These are phyloP conservation scores for Apostasia ramifera DNA, from an alignment of 106 monocot genomes.

Conservation along the genomic window DNA sequence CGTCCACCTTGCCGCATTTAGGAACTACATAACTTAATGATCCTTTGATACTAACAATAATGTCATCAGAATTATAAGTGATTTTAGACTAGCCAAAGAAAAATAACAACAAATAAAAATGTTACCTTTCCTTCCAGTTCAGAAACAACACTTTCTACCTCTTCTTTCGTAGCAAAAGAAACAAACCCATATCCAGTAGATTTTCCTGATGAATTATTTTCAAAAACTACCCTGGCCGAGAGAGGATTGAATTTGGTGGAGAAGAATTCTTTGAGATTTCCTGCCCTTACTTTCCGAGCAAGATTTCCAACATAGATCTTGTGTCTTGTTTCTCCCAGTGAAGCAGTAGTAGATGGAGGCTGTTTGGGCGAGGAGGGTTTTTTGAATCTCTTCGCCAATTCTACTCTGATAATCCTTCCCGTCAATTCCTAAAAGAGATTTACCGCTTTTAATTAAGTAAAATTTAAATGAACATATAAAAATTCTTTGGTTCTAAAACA, in stretches of 20 bases:
- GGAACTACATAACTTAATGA: too few relatives aligned
- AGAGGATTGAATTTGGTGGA: constrained; percentile 53
- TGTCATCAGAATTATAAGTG: too few relatives aligned
- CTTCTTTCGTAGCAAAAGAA: constrained; percentile 78
- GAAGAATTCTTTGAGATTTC: constrained; percentile 65
- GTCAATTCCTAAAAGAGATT: constrained; percentile 47
- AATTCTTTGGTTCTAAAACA: too few relatives aligned
- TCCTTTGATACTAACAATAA: too few relatives aligned
- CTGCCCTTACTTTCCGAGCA: constrained; percentile 81
- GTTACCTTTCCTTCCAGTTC: constrained; percentile 88
- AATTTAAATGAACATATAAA: too few relatives aligned
- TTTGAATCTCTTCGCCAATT: constrained; percentile 74
- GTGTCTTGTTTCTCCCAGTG: constrained; percentile 23
- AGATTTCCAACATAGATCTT: constrained; percentile 85
- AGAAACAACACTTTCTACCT: constrained; percentile 68
- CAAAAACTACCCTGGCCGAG: constrained; percentile 69
- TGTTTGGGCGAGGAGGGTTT: constrained; percentile 36
- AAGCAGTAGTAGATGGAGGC: constrained; percentile 11
- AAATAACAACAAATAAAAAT: constrained; percentile 3
- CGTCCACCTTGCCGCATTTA: too few relatives aligned
- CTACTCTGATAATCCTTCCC: constrained; percentile 79
- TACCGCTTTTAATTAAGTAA: not conserved
- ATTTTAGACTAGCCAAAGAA: too few relatives aligned
- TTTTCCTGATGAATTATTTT: constrained; percentile 42
- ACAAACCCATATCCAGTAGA: constrained; percentile 95